phyloP scores from a whole-genome alignment of 2,329 filamentous ascomycete genomes.

The Nakataea oryzae region DNA sequence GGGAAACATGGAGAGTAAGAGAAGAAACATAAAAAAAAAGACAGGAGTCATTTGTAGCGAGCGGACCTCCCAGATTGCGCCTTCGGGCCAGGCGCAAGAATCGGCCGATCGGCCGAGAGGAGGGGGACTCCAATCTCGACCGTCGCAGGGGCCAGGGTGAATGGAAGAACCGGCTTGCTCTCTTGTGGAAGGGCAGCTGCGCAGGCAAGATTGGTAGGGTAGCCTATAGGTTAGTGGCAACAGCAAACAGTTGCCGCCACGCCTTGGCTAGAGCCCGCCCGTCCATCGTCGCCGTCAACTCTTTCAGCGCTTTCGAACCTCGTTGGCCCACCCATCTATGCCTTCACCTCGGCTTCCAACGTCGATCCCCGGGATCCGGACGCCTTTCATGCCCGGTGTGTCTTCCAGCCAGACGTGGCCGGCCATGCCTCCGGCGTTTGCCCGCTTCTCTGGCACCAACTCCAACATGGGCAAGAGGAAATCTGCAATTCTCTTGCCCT shows the following conservation, averaged over 20 bases:
- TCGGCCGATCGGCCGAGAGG: background rate
- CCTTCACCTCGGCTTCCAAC: constrained; percentile 81
- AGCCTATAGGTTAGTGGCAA: too few relatives aligned
- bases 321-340: constrained; percentile 86
- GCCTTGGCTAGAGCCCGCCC: background rate
- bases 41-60: background rate
- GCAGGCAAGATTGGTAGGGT: background rate
- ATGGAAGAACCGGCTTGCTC: background rate
- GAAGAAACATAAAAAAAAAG: too few relatives aligned
- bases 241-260: background rate
- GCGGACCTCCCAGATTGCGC: background rate
- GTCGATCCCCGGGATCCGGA: constrained; percentile 61
- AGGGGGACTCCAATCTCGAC: background rate
- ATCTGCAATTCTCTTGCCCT: constrained; percentile 65
- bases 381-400: constrained; percentile 76
- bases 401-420: constrained; percentile 74
- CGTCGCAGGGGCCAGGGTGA: too few relatives aligned
- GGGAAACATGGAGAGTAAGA: too few relatives aligned
- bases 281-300: background rate
- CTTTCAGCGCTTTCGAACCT: constrained; percentile 69
- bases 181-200: too few relatives aligned
- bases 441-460: constrained; percentile 74
- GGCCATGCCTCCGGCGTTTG: constrained; percentile 94
- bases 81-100: too few relatives aligned
- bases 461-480: constrained; percentile 90